Evolutionary conservation across 352 stramenopile species (phyloP).

Genomic region (Globisporangium spinosum): DNA sequence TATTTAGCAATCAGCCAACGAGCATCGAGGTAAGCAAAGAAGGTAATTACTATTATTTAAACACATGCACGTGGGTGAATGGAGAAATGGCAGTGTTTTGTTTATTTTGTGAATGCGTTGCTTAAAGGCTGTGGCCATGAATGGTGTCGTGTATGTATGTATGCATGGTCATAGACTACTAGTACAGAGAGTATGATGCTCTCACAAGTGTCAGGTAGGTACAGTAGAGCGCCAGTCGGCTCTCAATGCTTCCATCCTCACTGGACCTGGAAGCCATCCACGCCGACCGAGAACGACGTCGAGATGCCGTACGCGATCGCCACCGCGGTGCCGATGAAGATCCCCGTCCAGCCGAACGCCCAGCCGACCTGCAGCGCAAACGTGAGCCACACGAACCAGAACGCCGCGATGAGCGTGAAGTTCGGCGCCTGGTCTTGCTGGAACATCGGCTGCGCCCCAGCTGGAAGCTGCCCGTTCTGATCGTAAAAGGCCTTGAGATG

Average conservation of each 20-base stretch:
- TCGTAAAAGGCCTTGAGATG: conserved; percentile 67
- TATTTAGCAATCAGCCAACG: background rate
- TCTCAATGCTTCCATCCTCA: conserved; percentile 7
- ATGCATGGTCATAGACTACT: background rate
- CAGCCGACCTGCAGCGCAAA: conserved; percentile 25
- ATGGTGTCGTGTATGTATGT: background rate
- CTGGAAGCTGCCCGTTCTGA: conserved; percentile 42
- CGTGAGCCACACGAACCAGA: conserved; percentile 51
- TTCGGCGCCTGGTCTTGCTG: conserved; percentile 28
- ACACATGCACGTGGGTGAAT: background rate
- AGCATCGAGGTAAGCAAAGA: background rate
- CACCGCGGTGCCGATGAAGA: conserved; percentile 23
- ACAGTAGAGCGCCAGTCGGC: background rate
- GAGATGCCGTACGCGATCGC: conserved; percentile 28
- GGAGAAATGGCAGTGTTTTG: background rate
- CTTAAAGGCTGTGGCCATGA: background rate
- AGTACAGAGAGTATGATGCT: background rate
- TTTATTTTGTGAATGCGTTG: background rate
- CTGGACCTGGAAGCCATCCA: conserved; percentile 49
- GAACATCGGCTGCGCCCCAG: conserved; percentile 42
- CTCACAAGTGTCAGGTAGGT: background rate
- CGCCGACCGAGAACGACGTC: conserved; percentile 36
- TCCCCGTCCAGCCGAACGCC: conserved; percentile 26
- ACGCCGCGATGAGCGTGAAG: conserved; percentile 34
- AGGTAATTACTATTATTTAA: conserved; percentile 3